phyloP scores from a whole-genome alignment of 176 grass and related monocot species.

The Puccinellia tenuiflora region DNA sequence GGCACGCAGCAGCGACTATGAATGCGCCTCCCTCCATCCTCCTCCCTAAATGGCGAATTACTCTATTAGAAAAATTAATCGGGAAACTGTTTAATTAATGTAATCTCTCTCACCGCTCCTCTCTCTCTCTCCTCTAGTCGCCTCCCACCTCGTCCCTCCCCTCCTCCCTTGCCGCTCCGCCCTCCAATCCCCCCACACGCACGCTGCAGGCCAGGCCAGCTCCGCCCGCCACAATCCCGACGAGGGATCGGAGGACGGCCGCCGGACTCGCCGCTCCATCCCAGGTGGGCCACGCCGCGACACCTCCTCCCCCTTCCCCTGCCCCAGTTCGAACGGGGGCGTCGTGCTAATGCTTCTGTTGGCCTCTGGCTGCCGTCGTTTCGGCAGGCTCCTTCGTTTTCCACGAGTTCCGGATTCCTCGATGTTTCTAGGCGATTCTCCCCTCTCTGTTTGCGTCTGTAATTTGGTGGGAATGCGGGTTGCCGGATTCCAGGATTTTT shows the following conservation, averaged over 20 bases:
- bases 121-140: not conserved
- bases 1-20: not conserved
- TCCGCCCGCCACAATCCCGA: conserved; percentile 20
- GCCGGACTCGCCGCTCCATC: not conserved
- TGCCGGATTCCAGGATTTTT: not conserved
- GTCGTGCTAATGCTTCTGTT: not conserved
- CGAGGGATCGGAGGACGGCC: conserved; percentile 37
- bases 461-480: conserved; percentile 5
- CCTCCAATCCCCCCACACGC: conserved; percentile 20
- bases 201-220: not conserved
- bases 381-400: not conserved
- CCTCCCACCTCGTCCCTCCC: conserved; percentile 22
- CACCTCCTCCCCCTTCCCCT: not conserved
- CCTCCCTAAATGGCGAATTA: not conserved
- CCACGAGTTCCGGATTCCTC: not conserved
- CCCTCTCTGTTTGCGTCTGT: not conserved
- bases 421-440: not conserved
- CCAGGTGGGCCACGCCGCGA: conserved; percentile 9
- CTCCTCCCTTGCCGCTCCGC: conserved; percentile 8
- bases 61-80: not conserved
- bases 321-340: not conserved
- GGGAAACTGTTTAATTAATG: not conserved
- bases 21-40: not conserved
- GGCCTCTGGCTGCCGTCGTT: not conserved
- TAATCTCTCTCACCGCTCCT: conserved; percentile 16